These are phyloP conservation scores for Fusarium napiforme DNA, from an alignment of 2,329 filamentous ascomycete genomes.

Conservation along the genomic window DNA sequence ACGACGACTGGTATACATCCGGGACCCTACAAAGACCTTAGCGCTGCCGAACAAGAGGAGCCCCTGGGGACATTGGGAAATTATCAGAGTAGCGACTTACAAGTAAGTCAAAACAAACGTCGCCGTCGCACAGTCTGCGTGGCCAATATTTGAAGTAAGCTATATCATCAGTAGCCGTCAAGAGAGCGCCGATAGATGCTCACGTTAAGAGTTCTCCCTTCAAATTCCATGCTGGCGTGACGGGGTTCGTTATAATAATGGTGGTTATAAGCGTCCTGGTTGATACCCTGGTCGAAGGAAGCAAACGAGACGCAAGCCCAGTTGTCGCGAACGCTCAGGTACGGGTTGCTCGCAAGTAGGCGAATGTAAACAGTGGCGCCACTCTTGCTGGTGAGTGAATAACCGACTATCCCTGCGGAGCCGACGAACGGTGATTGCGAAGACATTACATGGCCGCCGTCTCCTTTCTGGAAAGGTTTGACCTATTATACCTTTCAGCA, in stretches of 20 bases:
- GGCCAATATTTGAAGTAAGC: background rate
- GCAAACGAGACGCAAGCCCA: background rate
- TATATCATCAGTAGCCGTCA: background rate
- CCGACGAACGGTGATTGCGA: background rate
- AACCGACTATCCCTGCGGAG: background rate
- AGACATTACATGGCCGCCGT: background rate
- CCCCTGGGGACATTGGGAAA: rapidly evolving
- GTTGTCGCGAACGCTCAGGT: background rate
- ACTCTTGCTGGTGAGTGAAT: background rate
- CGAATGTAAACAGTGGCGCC: background rate
- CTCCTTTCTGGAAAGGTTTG: background rate
- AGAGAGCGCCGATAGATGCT: rapidly evolving
- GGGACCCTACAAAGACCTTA: background rate
- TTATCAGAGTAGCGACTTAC: background rate
- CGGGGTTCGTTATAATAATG: background rate
- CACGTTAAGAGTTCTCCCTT: background rate
- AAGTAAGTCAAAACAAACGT: background rate
- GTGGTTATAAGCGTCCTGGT: background rate
- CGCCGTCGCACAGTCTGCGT: background rate
- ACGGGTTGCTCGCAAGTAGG: background rate
- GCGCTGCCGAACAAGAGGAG: rapidly evolving
- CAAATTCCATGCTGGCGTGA: background rate
- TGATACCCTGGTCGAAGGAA: background rate
- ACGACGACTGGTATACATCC: background rate
- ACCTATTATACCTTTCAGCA: rapidly evolving